Evolutionary conservation across 495 filamentous ascomycete species (phyloP).

Genomic region (Ascodesmis nigricans): DNA sequence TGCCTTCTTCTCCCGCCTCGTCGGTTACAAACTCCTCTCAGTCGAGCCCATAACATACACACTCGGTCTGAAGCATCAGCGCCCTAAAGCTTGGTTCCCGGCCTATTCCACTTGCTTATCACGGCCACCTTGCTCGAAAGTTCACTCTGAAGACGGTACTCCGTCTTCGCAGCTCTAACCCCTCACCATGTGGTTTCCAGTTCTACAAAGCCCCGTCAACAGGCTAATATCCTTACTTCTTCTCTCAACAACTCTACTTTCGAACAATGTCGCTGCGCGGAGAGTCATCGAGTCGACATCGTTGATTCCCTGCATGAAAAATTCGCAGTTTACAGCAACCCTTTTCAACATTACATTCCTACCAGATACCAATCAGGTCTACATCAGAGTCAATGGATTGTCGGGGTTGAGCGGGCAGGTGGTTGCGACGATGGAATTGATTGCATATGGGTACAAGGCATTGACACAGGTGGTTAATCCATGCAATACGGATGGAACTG

Average conservation of each 20-base stretch:
- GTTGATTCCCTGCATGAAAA: slow-evolving; percentile 52
- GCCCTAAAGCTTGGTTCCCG: too few species aligned
- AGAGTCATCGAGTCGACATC: slow-evolving; percentile 47
- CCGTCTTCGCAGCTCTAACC: too few species aligned
- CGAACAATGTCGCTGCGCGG: slow-evolving; percentile 20
- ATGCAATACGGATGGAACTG: slow-evolving; percentile 35
- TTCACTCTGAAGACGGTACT: too few species aligned
- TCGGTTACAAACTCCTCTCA: too few species aligned
- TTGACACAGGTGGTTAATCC: slow-evolving; percentile 47
- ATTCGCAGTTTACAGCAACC: slow-evolving; percentile 60
- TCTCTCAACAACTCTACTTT: slow-evolving; percentile 18
- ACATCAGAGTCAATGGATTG: slow-evolving; percentile 57
- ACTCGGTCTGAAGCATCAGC: too few species aligned
- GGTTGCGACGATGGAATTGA: slow-evolving; percentile 48
- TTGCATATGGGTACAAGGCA: slow-evolving; percentile 61
- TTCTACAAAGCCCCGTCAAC: too few species aligned
- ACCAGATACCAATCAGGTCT: slow-evolving; percentile 46
- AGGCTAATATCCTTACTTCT: slow-evolving; percentile 26
- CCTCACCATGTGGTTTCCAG: too few species aligned
- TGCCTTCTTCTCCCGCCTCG: too few species aligned
- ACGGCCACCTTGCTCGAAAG: too few species aligned
- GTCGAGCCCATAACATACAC: too few species aligned
- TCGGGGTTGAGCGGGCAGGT: slow-evolving; percentile 75
- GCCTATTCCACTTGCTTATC: too few species aligned
- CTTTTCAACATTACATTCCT: slow-evolving; percentile 66